Evolutionary conservation across 2,329 filamentous ascomycete species (phyloP), one percentile per base, ranked within the genome.

Genomic region (Pyrenophora tritici-repentis): DNA sequence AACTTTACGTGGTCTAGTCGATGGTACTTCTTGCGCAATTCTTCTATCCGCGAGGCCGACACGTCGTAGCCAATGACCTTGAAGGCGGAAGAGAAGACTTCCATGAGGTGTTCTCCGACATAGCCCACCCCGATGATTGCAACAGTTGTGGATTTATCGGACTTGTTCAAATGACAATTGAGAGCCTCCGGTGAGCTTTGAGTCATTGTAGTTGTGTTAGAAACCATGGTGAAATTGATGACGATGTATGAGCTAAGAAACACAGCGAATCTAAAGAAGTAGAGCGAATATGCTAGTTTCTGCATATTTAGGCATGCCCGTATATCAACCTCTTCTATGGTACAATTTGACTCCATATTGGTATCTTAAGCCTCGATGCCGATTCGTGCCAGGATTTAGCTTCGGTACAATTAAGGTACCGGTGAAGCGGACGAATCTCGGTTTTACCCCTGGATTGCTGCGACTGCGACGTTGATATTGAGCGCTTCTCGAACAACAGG

Each of bases 81-180:
- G 55, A 75, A 79, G 13, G 66, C 59, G 2, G 54, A 65, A 8
- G 75, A 72, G 51, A 82, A 82, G 13, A 67, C 71, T 5, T 69
- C 62, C 34, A 80, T 75, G 10, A 83, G 76, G 50, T 81, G 78
- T 47, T 75, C 73, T 6, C 80, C 80, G 4, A 83, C 79, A 59
- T 82, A 83, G 34, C 80, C 81, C 13, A 82, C 78, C 3, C 80
- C 80, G 20, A 83, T 77, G 26, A 82, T 73, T 43, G 78, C 79
- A 13, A 45, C 22, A n/a, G 24, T 29, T 14, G 18, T n/a, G 7
- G 13, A 1, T 13, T 39, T 7, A 31, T 35, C 29, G 18, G 10
- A 13, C 10, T 46, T n/a, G 7, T 32, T 26, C 26, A 22, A 39
- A 18, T 13, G 20, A 24, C 5, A 16, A 4, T 2, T 12, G 4